Evolutionary conservation across 345 rosid genomes (phyloP).

Genomic region (Eucalyptus virginea): DNA sequence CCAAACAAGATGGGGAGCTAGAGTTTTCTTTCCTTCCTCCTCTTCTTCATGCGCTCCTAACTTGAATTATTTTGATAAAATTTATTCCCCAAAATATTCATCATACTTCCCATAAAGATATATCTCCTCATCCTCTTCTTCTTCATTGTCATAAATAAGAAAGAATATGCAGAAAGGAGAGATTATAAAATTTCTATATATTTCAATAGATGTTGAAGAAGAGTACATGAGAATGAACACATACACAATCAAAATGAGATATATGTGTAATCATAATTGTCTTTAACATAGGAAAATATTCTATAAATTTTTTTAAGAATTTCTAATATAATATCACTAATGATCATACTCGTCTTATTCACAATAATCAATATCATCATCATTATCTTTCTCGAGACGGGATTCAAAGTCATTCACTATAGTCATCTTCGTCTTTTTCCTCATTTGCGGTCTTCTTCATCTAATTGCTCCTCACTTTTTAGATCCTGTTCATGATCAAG

Average conservation of each 20-base stretch:
- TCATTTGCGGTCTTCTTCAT: not conserved
- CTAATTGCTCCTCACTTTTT: not conserved
- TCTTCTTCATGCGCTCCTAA: too few relatives aligned
- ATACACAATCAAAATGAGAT: fast-evolving
- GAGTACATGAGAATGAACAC: too few relatives aligned
- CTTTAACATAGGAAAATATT: too few relatives aligned
- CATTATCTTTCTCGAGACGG: fast-evolving
- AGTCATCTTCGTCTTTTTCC: not conserved
- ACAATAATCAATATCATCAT: fast-evolving
- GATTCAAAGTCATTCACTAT: not conserved
- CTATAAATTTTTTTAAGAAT: fast-evolving
- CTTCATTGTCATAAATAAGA: not conserved
- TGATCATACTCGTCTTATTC: fast-evolving
- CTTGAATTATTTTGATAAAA: fast-evolving
- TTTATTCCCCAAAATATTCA: too few relatives aligned
- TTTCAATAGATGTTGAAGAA: fast-evolving
- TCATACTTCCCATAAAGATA: fast-evolving
- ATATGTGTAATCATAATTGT: fast-evolving
- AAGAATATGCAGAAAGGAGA: fast-evolving
- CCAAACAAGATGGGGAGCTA: fast-evolving
- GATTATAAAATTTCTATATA: fast-evolving
- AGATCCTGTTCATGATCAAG: not conserved
- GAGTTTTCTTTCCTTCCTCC: too few relatives aligned
- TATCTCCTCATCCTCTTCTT: too few relatives aligned
- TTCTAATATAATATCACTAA: too few relatives aligned